phyloP scores from a whole-genome alignment of 371 early-diverging fungal species.

The Haplosporangium sp. region DNA sequence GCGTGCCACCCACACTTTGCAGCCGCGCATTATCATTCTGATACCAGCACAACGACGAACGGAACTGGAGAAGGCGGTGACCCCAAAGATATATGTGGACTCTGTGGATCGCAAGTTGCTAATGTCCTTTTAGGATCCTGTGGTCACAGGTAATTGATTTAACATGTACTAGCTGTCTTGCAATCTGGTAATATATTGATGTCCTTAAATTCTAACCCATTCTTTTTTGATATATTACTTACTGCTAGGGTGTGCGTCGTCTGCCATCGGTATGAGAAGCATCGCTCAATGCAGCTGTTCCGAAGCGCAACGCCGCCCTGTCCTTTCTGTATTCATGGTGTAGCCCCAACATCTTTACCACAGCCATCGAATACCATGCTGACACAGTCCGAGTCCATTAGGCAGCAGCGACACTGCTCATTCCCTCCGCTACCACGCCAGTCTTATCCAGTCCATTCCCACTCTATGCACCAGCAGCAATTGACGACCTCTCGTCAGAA shows the following conservation, averaged over 20 bases:
- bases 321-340: constrained; percentile 38
- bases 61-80: background rate
- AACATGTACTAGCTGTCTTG: constrained; percentile 15
- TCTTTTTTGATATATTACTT: background rate
- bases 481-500: background rate
- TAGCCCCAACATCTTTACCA: background rate
- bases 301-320: constrained; percentile 25
- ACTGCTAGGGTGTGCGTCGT: constrained; percentile 29
- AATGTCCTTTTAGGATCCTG: constrained; percentile 24
- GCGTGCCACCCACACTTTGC: constrained; percentile 10
- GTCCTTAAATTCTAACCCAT: background rate
- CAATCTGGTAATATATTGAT: background rate
- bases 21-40: background rate
- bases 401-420: constrained; percentile 1
- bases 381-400: background rate
- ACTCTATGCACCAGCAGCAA: background rate
- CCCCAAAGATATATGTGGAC: constrained; percentile 17
- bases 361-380: background rate
- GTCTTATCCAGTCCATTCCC: background rate
- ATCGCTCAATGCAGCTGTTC: constrained; percentile 30
- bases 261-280: constrained; percentile 44
- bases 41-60: background rate
- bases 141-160: constrained; percentile 33
- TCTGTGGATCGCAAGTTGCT: constrained; percentile 34
- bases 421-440: constrained; percentile 8